Conservation (phyloP, 208 protist genomes). For the Herpetomonas samuelpessoai region DNA sequence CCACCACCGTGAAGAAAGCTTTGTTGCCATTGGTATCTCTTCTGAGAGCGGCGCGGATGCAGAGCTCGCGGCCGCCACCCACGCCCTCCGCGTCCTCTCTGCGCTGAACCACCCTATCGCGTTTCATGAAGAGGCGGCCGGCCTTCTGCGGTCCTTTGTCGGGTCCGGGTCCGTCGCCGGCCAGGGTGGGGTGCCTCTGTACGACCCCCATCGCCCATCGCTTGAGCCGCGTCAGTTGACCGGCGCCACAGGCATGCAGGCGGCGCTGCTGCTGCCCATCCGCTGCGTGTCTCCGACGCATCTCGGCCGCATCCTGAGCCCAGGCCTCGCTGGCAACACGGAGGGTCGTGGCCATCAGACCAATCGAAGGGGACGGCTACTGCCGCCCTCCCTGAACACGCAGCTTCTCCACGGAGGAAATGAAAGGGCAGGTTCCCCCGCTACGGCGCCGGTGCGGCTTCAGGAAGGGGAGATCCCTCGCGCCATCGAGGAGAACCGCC, state of each 20-base stretch:
- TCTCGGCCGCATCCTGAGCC: conserved; percentile 47
- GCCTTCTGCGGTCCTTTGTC: conserved; percentile 5
- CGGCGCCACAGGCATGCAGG: neutral
- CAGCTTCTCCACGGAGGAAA: conserved; percentile 4
- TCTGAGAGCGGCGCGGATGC: conserved; percentile 36
- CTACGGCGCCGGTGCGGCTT: neutral
- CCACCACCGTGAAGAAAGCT: conserved; percentile 10
- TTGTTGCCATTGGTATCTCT: conserved; percentile 78
- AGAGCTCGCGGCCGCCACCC: conserved; percentile 65
- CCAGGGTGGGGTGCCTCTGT: conserved; percentile 5
- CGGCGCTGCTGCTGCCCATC: conserved; percentile 4
- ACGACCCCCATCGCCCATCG: neutral
- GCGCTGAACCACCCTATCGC: conserved; percentile 33
- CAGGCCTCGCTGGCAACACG: conserved; percentile 21
- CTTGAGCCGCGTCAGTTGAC: neutral
- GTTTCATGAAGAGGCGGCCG: neutral
- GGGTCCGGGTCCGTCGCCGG: conserved; percentile 14
- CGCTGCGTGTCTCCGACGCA: conserved; percentile 16
- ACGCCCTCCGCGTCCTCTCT: conserved; percentile 56
- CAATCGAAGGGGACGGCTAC: too few relatives aligned
- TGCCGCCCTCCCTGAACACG: neutral
- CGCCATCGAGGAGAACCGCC: conserved; percentile 17
- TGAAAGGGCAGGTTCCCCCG: neutral
- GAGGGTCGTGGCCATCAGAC: neutral
- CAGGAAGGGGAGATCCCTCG: neutral